Evolutionary conservation across 371 early-diverging fungal species (phyloP), one percentile per base, ranked within the genome.

Genomic region (Rhizopus stolonifer): DNA sequence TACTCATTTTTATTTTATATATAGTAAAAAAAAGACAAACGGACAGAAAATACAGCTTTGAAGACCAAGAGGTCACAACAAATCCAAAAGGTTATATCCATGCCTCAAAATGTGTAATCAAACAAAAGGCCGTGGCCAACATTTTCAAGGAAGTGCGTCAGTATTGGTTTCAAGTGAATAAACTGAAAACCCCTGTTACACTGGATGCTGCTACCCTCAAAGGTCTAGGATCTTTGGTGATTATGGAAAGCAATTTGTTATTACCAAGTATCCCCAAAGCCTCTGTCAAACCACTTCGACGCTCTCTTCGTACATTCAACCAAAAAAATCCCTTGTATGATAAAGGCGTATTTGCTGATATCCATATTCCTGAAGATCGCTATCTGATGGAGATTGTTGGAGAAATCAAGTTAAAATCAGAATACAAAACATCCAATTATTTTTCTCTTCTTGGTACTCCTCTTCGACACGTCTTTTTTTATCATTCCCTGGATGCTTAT

Each of bases 371-470:
- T 4, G 59, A 72, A 2, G 69, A 80, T 34, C 67, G 74, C 32
- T 89, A 83, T 61, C 62, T 94, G 25, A 70, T 85, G 60, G 90
- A 92, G 49, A 83, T 86, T 58, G 79, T 78, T 33, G 94, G 94
- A 19, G 82, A 86, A 43, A 73, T 88, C 17, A 54, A 75, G 0
- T 70, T 91, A n/a, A 84, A 85, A 56, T 82, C 83, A 17, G 74
- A 70, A 19, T 88, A 86, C 67, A 86, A 80, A 56, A 65, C 67
- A 18, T 78, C 85, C 29, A 86, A 87, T 61, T 65, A 82, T 33
- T 87, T 83, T 60, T 62, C 70, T 13, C 55, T 82, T 10, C 52
- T 89, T 22, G 84, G 83, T 2, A 83, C 85, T 0, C 73, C 84
- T 0, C 73, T 84, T 18, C 83, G 88, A 1, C 85, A 83, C 65